phyloP scores from a whole-genome alignment of 2,329 filamentous ascomycete species.

The Trichothecium roseum region DNA sequence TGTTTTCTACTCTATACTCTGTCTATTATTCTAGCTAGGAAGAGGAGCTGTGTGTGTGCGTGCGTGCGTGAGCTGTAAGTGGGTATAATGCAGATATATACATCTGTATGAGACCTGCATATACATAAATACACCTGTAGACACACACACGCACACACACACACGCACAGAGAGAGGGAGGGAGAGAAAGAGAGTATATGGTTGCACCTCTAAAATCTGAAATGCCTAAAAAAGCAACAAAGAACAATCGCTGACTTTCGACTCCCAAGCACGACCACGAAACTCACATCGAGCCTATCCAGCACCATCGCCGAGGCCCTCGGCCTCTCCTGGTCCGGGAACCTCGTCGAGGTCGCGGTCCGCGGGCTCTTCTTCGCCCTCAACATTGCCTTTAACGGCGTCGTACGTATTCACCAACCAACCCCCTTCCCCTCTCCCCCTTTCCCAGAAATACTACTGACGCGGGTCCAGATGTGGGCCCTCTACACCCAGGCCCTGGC shows the following conservation, averaged over 20 bases:
- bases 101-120: no score
- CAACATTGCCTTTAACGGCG: slow-evolving; percentile 64
- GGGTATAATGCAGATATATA: no score
- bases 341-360: slow-evolving; percentile 35
- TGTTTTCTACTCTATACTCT: not conserved
- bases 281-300: slow-evolving; percentile 40
- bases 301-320: slow-evolving; percentile 31
- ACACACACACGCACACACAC: no score
- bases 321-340: slow-evolving; percentile 28
- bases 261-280: slow-evolving; percentile 41
- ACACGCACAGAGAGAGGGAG: no score
- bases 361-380: slow-evolving; percentile 60
- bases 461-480: slow-evolving; percentile 56
- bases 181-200: no score
- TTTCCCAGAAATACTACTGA: slow-evolving; percentile 1
- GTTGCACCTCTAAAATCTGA: no score
- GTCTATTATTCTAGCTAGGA: not conserved
- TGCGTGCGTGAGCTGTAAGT: no score
- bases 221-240: no score
- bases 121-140: no score
- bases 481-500: slow-evolving; percentile 73
- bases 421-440: no score
- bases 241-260: slow-evolving; percentile 1
- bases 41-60: slow-evolving; percentile 1
- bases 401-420: slow-evolving; percentile 32